Evolutionary conservation across 2,329 filamentous ascomycete species (phyloP).

Genomic region (Gliomastix tumulicola): DNA sequence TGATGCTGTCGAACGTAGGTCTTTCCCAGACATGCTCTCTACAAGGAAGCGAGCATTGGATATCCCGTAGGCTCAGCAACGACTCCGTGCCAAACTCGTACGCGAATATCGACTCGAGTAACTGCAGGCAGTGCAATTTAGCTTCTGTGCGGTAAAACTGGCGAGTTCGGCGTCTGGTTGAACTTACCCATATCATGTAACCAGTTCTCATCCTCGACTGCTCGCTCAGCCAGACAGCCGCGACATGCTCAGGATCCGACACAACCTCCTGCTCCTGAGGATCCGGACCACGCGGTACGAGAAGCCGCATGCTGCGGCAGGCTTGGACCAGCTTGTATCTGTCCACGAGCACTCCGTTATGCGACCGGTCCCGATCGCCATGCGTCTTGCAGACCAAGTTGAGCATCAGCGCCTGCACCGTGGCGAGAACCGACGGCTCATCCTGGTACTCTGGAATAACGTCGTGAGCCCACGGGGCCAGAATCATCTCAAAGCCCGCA

Average conservation of each 20-base stretch:
- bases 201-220: slow-evolving; percentile 6
- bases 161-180: neutral
- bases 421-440: neutral
- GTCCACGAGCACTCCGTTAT: neutral
- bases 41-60: slow-evolving; percentile 5
- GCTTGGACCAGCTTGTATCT: neutral
- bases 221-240: slow-evolving; percentile 1
- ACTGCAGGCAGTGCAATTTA: slow-evolving; percentile 1
- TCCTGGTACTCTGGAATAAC: neutral
- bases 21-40: slow-evolving; percentile 7
- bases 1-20: neutral
- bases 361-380: neutral
- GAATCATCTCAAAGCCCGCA: too few relatives aligned
- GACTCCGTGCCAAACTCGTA: slow-evolving; percentile 4
- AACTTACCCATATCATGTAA: slow-evolving; percentile 8
- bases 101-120: slow-evolving; percentile 6
- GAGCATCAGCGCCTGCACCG: neutral
- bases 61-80: slow-evolving; percentile 6
- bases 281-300: too few relatives aligned
- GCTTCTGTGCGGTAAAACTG: neutral
- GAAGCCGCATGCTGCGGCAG: neutral
- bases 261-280: neutral
- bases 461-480: too few relatives aligned
- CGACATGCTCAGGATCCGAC: neutral
- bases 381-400: neutral